Evolutionary conservation across 768 basidiomycete species (phyloP), one percentile per base, ranked within the genome.

Genomic region (Sutorius australiensis): DNA sequence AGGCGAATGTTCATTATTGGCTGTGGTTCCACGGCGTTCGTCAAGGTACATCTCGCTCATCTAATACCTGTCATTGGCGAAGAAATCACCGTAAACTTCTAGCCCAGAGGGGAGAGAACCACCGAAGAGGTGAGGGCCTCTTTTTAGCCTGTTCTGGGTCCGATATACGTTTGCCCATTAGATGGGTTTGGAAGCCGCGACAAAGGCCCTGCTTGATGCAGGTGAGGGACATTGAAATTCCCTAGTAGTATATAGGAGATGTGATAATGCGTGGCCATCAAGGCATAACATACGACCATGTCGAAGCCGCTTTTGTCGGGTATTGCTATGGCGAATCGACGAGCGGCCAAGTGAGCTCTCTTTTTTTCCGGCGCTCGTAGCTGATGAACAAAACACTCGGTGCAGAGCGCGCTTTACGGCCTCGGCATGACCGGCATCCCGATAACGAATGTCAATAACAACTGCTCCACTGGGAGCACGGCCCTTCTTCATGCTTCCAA

Each of bases 361-460:
- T 16, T 4, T 13, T 28, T 10, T 16, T 39, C 28, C 8, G 11
- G 16, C 13, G 21, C 3, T 28, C 43, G 38, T 37, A 16, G 28
- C 43, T 48, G 34, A 37, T 13, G 6, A 27, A 13, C 10, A 9
- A 30, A 30, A 24, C 33, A 27, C 30, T 24, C 41, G 0, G 1
- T 21, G 10, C 65, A 92, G 82, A 76, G 87, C n/a, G 80, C 87
- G 6, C 70, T 92, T 28, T 91, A 92, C 70, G 82, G 80, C 64
- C 81, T 92, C 33, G 89, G 90, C 16, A 76, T 92, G 66, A 92
- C 89, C 0, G 76, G 80, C 42, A 91, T 93, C 53, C 88, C 89
- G 1, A 85, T 92, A 60, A 78, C 85, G 48, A 93, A 91, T 60
- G 85, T 91, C 40, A 91, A 89, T 73, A 91, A 91, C 70, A 89